Base-by-base conservation (phyloP, 495 filamentous ascomycete genomes). In the Aspergillus avenaceus region DNA sequence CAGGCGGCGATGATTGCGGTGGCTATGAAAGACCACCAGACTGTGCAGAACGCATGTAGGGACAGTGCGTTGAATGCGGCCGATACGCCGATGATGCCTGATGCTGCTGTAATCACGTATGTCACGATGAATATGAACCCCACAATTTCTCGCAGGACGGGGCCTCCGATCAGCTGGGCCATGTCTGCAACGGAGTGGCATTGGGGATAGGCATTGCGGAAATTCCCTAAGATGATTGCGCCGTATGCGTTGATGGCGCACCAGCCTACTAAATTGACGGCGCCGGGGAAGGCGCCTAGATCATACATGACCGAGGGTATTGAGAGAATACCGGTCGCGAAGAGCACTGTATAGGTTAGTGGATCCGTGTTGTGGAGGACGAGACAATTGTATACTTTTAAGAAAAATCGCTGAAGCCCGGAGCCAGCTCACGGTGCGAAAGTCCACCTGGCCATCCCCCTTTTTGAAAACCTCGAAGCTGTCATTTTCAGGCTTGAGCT, bases 1-100 rank as follows among this genome's bases (percentile, higher is more conserved):
- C 69, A 75, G 6, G 67, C 59, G 16, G 83, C 81, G 56, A 90
- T 86, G 49, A 87, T 75, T 24, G 90, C 79, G 54, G 88, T 87
- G 28, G 60, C 64, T 12, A 70, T 56, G 16, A 69, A 52, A 3
- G 58, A 56, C 38, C 58, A 73, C 68, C 67, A 76, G 8, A 74
- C 70, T 2, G 76, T 80, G 47, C 75, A 81, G 5, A 65, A 55
- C 0, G 65, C 67, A 49, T 80, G 75, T 8, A 62, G 57, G 0
- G 75, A 78, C 5, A 78, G 58, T 1, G 76, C 70, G 50, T 81
- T 82, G 26, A 80, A 53, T 0, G 67, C 77, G 1, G 74, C 66
- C 0, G 77, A 80, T 6, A 78, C 65, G 0, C 71, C 72, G 14
- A 81, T 64, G 22, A 79, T 75, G 7, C 77, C 73, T 0, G 76